Evolutionary conservation across 441 rosid genomes (phyloP), one percentile per base, ranked within the genome.

Genomic region (Erodium moschatum): DNA sequence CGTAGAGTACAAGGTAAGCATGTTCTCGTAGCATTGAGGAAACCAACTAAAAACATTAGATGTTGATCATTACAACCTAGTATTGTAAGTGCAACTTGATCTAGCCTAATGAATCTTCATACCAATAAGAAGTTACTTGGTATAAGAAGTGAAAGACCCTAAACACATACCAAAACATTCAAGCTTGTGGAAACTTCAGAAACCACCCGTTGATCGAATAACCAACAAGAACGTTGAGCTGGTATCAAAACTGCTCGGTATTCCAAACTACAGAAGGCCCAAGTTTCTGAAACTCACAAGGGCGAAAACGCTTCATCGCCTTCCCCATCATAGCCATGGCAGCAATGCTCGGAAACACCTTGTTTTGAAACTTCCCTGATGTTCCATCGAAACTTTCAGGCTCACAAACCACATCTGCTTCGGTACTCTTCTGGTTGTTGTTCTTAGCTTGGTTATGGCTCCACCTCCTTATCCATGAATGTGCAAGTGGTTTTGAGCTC

Each of bases 271-370:
- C 69, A 44, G 72, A 77, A 60, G 89, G 76, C 19, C 90, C 85
- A 5, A 68, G 80, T 56, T 80, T 87, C 78, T 75, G 80, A 71
- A 80, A 81, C 71, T 82, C 84, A 67, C 88, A 85, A 0, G 90
- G 86, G 54, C 68, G 80, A 68, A 88, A 84, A 62, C 88, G 80
- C 15, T 40, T 89, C 79, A 88, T 74, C 67, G 89, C 86, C 78
- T 87, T 94, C 50, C 96, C 97, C 96, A 90, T 85, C 84, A 94
- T 46, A 65, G 99, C 99, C 97, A 94, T 91, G 31, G 99, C 99
- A 67, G 87, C 96, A 65, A 88, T 75, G 78, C 99, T 91, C 4
- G 99, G 97, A 74, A 78, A 85, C 40, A 85, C 92, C 78, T 80
- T 78, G 84, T 82, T 84, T 72, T 72, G 80, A 8, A 78, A 15